These are phyloP conservation scores for Plectosphaerella plurivora DNA, from an alignment of 2,329 filamentous ascomycete species.

Conservation along the genomic window DNA sequence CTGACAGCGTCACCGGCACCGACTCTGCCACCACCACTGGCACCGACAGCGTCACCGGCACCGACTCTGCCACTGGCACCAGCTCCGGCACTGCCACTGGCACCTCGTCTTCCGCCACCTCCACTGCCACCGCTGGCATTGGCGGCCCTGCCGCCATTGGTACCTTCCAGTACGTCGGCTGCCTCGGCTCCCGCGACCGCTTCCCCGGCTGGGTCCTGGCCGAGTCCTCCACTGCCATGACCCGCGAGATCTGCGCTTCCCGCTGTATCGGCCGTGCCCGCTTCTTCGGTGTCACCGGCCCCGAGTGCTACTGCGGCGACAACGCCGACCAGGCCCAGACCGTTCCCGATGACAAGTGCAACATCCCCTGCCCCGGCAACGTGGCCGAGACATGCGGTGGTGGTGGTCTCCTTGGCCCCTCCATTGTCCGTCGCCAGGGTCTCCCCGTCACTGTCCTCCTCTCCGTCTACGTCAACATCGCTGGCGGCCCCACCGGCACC, in stretches of 20 bases:
- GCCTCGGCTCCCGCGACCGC: constrained; percentile 17
- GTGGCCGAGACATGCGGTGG: constrained; percentile 36
- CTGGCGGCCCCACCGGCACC: neutral
- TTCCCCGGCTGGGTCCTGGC: constrained; percentile 19
- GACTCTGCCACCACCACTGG: neutral
- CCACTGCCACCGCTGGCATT: neutral
- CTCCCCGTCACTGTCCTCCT: constrained; percentile 1
- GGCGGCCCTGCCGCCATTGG: constrained; percentile 6
- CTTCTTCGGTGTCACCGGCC: constrained; percentile 5
- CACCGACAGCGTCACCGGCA: neutral
- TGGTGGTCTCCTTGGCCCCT: constrained; percentile 6
- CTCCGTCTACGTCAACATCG: constrained; percentile 1
- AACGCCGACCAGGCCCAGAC: constrained; percentile 29
- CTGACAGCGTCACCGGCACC: neutral
- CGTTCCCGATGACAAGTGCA: constrained; percentile 25
- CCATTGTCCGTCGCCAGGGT: constrained; percentile 2
- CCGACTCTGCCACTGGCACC: neutral
- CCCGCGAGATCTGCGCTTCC: constrained; percentile 17
- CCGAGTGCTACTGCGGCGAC: constrained; percentile 40
- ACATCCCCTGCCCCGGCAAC: constrained; percentile 36
- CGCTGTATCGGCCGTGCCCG: constrained; percentile 13
- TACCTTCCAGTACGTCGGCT: constrained; percentile 20
- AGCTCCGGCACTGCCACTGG: neutral
- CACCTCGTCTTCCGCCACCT: neutral
- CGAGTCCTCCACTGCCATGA: constrained; percentile 12